Base-by-base conservation (phyloP, 1,284 basidiomycete species). In the Cryptococcus floricola region DNA sequence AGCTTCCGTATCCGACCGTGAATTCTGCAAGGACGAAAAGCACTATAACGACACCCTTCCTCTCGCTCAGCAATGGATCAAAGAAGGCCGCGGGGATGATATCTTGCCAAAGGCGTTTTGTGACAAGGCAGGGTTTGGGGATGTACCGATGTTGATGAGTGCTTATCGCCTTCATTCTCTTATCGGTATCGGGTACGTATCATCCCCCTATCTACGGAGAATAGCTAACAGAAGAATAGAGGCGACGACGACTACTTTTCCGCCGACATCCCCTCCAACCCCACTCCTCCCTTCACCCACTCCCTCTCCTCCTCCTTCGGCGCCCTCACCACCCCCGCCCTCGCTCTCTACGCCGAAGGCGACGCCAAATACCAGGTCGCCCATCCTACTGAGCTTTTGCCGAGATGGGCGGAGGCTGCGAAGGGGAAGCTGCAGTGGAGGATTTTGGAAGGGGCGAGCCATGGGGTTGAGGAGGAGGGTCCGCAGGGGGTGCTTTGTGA, bases 211-310 rank as follows among this genome's bases (percentile, higher is more conserved):
- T 18, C 12, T 42, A n/a, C 23, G 23, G 23, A 3, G 1, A 3
- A 23, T 19, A 23, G 23, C 23, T 8, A 39, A 6, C 18, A 13
- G 4, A 6, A 2, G n/a, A 5, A 7, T 46, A 76, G 75, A 12
- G 77, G 77, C 2, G 71, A 77, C 62, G 77, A 78, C 62, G 77
- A 77, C 60, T 77, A 73, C 62, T 78, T 77, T 67, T 75, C 73
- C 37, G 54, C 63, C 18, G 72, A 76, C 56, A 52, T 76, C 8
- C 77, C 77, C 3, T 23, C 54, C 18, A 23, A 58, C 5, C 45
- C 63, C 5, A 50, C 48, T 23, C 45, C 42, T 6, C 44, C 53
- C 12, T 66, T 64, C 56, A 43, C 51, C n/a, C 76, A 74, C 43
- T 74, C 75, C 5, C 69, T 77, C 23, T 60, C 60, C 6, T 52